Evolutionary conservation across 108 stramenopile genomes (phyloP).

Genomic region (Fragilaria crotonensis): DNA sequence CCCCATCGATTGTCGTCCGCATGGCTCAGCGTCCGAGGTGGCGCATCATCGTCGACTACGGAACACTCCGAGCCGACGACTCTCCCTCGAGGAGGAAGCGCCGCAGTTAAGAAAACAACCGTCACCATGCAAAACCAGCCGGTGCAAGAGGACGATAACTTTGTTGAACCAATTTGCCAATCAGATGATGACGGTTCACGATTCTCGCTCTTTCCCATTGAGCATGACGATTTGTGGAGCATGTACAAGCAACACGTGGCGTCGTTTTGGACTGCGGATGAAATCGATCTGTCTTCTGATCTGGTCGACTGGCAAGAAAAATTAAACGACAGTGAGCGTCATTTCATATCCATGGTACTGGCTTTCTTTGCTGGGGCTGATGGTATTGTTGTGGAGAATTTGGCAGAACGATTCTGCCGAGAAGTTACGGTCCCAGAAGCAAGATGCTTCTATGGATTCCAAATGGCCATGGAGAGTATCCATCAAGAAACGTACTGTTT

Average conservation of each 20-base stretch:
- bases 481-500: conserved; percentile 87
- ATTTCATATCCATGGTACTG: conserved; percentile 80
- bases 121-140: background rate
- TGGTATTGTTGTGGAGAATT: conserved; percentile 86
- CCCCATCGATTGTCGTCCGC: background rate
- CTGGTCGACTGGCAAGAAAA: conserved; percentile 86
- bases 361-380: conserved; percentile 89
- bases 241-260: conserved; percentile 98
- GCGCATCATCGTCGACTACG: too few relatives aligned
- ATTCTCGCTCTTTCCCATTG: conserved; percentile 88
- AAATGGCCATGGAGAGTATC: conserved; percentile 91
- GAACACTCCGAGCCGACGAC: background rate
- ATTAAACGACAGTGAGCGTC: conserved; percentile 73
- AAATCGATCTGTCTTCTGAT: conserved; percentile 92
- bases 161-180: conserved; percentile 70
- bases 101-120: background rate
- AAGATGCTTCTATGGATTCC: conserved; percentile 89
- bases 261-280: conserved; percentile 97
- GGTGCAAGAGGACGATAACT: conserved; percentile 1
- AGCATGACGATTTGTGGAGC: conserved; percentile 85
- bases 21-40: background rate
- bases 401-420: conserved; percentile 74
- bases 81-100: conserved; percentile 2
- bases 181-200: conserved; percentile 68
- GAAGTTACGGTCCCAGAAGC: conserved; percentile 88